Evolutionary conservation across 192 early-diverging fungal genomes (phyloP).

Genomic region (Backusella westeae): DNA sequence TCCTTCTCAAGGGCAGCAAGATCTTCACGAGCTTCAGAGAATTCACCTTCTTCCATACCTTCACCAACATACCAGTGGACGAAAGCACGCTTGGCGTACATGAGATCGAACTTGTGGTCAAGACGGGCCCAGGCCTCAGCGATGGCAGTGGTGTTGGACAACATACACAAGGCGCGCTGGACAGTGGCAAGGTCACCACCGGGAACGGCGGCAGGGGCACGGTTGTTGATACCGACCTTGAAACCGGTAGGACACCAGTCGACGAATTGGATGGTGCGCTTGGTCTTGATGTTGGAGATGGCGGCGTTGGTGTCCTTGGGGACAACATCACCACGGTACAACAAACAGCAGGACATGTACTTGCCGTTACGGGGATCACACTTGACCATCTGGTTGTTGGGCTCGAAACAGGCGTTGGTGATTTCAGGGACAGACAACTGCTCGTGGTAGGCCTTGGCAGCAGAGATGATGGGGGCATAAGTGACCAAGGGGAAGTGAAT

Average conservation of each 20-base stretch:
- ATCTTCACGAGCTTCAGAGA: slow-evolving; percentile 99
- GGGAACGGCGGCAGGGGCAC: slow-evolving; percentile 87
- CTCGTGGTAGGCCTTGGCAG: slow-evolving; percentile 97
- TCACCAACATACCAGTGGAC: slow-evolving; percentile 99
- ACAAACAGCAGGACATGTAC: slow-evolving; percentile 99
- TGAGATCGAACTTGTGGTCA: slow-evolving; percentile 99
- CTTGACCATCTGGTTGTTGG: slow-evolving; percentile 99
- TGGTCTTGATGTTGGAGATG: slow-evolving; percentile 91
- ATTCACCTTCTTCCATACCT: slow-evolving; percentile 99
- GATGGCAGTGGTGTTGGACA: slow-evolving; percentile 99
- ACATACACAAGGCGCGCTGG: slow-evolving; percentile 93
- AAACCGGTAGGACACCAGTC: slow-evolving; percentile 99
- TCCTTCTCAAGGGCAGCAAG: slow-evolving; percentile 99
- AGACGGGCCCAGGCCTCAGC: slow-evolving; percentile 99
- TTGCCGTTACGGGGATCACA: slow-evolving; percentile 96
- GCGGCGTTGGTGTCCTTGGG: slow-evolving; percentile 96
- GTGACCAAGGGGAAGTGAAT: slow-evolving; percentile 99
- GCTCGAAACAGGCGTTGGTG: slow-evolving; percentile 96
- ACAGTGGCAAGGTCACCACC: slow-evolving; percentile 96
- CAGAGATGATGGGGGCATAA: slow-evolving; percentile 93
- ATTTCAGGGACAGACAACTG: slow-evolving; percentile 94
- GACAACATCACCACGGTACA: slow-evolving; percentile 99
- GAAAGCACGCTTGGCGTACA: slow-evolving; percentile 99
- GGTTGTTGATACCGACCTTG: slow-evolving; percentile 98
- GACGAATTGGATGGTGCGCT: slow-evolving; percentile 96